Conservation (phyloP, 2,329 filamentous ascomycete species). For the Aciculosporium take region DNA sequence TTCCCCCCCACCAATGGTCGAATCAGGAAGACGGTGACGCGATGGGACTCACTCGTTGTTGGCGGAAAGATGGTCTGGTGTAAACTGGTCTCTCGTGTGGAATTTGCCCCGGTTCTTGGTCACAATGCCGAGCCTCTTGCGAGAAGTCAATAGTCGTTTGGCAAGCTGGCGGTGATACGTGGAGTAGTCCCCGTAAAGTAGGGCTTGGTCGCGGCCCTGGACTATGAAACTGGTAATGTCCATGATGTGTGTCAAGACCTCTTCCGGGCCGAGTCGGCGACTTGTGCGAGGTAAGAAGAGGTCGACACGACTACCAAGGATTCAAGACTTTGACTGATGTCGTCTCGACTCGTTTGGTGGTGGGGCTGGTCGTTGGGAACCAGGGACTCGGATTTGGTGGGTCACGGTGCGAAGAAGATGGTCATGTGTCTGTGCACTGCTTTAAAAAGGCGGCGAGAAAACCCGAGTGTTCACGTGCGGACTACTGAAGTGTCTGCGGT, state of each 20-base stretch:
- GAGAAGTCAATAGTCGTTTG: slow-evolving; percentile 66
- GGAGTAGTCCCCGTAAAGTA: slow-evolving; percentile 78
- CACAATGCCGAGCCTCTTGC: slow-evolving; percentile 71
- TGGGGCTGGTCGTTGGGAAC: not conserved
- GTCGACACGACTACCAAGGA: not conserved
- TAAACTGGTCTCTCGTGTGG: slow-evolving; percentile 53
- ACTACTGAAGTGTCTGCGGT: slow-evolving; percentile 1
- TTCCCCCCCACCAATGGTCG: too few relatives aligned
- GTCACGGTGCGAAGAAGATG: not conserved
- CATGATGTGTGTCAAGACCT: slow-evolving; percentile 53
- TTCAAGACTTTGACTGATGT: too few relatives aligned
- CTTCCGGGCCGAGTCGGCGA: not conserved
- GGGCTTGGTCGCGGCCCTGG: slow-evolving; percentile 64
- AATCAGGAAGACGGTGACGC: not conserved
- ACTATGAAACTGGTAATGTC: slow-evolving; percentile 80
- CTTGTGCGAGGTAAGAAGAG: not conserved
- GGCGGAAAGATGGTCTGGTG: slow-evolving; percentile 54
- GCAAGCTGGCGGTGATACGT: slow-evolving; percentile 70
- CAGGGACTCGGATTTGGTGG: not conserved
- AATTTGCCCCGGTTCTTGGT: slow-evolving; percentile 83
- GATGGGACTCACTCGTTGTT: slow-evolving; percentile 4
- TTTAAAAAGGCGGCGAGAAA: slow-evolving; percentile 2
- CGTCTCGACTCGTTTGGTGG: not conserved
- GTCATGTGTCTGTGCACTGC: too few relatives aligned
- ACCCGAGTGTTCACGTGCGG: slow-evolving; percentile 8